phyloP scores from a whole-genome alignment of 2,329 filamentous ascomycete genomes.

The Apiospora rasikravindrae region DNA sequence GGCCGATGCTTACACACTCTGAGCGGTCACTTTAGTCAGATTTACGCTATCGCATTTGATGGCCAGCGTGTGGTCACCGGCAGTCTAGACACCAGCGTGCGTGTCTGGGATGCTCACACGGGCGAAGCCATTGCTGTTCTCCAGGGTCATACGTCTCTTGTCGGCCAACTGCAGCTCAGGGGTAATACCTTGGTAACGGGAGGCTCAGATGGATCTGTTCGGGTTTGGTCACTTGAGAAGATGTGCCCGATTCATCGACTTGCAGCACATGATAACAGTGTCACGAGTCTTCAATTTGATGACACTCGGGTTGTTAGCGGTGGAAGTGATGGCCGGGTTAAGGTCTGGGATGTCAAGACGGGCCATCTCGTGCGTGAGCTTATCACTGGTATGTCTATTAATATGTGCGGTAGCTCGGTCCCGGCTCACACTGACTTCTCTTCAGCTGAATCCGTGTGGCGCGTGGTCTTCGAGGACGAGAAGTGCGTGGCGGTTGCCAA shows the following conservation, averaged over 20 bases:
- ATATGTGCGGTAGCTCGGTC: background rate
- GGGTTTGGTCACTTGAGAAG: conserved; percentile 92
- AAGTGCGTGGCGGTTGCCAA: conserved; percentile 96
- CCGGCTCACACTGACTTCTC: conserved; percentile 12
- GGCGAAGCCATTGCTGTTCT: conserved; percentile 89
- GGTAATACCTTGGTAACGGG: conserved; percentile 94
- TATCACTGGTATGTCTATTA: conserved; percentile 56
- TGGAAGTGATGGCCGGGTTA: conserved; percentile 95
- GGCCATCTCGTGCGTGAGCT: conserved; percentile 90
- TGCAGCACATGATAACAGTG: conserved; percentile 96
- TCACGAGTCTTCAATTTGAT: conserved; percentile 96
- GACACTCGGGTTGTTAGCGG: conserved; percentile 94
- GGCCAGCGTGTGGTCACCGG: conserved; percentile 92
- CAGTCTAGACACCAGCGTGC: conserved; percentile 93
- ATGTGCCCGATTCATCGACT: conserved; percentile 93
- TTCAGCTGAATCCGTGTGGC: conserved; percentile 88
- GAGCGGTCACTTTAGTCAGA: conserved; percentile 95
- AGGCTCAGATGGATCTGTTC: conserved; percentile 92
- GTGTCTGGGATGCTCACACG: conserved; percentile 92
- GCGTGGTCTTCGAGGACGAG: conserved; percentile 97
- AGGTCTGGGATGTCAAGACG: conserved; percentile 96
- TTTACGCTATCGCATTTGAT: conserved; percentile 98
- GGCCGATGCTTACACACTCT: conserved; percentile 90
- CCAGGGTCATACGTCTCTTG: conserved; percentile 94
- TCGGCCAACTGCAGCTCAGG: conserved; percentile 95